phyloP scores from a whole-genome alignment of 192 early-diverging fungal genomes.

The Helicostylum pulchrum region DNA sequence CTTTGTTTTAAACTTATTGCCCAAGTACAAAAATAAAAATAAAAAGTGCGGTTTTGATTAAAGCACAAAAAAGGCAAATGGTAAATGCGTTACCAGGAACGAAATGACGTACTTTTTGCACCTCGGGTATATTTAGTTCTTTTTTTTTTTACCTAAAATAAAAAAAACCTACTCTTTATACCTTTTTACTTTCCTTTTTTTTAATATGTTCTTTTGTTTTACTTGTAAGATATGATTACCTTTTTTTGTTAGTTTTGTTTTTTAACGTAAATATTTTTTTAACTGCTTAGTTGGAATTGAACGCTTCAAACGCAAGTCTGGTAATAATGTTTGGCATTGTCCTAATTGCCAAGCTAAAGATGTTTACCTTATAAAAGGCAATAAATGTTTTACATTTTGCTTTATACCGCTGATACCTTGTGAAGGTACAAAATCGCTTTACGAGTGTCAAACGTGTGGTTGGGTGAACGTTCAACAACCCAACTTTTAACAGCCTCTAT shows the following conservation, averaged over 20 bases:
- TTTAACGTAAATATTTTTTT: background rate
- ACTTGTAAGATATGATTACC: slow-evolving; percentile 22
- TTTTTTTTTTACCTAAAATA: no score
- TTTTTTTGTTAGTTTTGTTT: background rate
- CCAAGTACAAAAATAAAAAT: no score
- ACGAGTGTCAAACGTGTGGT: slow-evolving; percentile 37
- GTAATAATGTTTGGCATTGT: slow-evolving; percentile 21
- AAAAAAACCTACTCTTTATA: background rate
- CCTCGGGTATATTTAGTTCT: no score
- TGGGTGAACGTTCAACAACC: slow-evolving; percentile 34
- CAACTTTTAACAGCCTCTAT: slow-evolving; percentile 4
- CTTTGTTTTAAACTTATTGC: no score
- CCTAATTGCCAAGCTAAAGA: slow-evolving; percentile 31
- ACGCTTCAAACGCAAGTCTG: slow-evolving; percentile 22
- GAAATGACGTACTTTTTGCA: no score
- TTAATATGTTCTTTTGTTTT: slow-evolving; percentile 35
- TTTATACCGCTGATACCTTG: slow-evolving; percentile 39
- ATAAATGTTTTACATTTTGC: slow-evolving; percentile 38
- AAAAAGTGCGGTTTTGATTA: no score
- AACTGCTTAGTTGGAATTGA: slow-evolving; percentile 33
- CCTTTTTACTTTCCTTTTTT: background rate
- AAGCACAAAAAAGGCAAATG: no score
- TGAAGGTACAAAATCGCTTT: slow-evolving; percentile 22
- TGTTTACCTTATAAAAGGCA: slow-evolving; percentile 27
- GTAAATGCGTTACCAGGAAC: no score